Evolutionary conservation across 768 basidiomycete genomes (phyloP).

Genomic region (Russula vinacea): DNA sequence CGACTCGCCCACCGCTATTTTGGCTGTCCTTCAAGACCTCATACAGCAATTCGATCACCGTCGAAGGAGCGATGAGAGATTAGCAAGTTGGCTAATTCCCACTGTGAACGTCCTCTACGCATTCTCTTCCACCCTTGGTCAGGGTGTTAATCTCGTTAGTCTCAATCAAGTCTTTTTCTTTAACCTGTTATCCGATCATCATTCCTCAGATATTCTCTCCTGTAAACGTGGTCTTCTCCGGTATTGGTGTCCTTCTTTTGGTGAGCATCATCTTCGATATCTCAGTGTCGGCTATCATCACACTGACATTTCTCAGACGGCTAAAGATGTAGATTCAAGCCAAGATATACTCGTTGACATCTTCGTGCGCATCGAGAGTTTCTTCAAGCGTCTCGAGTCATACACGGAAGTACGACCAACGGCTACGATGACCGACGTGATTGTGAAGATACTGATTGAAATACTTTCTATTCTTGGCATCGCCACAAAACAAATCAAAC

Average conservation of each 20-base stretch:
- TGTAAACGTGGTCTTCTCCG: not conserved
- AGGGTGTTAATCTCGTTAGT: not conserved
- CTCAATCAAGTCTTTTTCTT: not conserved
- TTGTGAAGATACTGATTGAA: slow-evolving; percentile 1
- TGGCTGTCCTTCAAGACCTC: not conserved
- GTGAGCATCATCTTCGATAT: not conserved
- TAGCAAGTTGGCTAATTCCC: not conserved
- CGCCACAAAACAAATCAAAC: not conserved
- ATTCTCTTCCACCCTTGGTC: not conserved
- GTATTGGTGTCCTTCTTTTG: slow-evolving; percentile 5
- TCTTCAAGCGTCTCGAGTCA: slow-evolving; percentile 1
- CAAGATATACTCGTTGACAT: not conserved
- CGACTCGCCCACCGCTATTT: not conserved
- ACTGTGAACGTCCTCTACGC: not conserved
- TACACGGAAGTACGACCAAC: not conserved
- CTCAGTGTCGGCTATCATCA: not conserved
- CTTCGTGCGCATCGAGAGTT: not conserved
- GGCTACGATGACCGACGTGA: not conserved
- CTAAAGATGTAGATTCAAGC: not conserved
- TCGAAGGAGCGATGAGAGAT: not conserved
- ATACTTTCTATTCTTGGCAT: slow-evolving; percentile 4
- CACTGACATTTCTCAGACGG: not conserved
- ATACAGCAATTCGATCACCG: not conserved
- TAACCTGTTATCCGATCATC: not conserved
- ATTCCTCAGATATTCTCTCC: not conserved